A percentile compares a stretch with the other conserved stretches of the same genome.
Conservation (phyloP, 441 rosid species). For the Bruguiera hainesii region DNA sequence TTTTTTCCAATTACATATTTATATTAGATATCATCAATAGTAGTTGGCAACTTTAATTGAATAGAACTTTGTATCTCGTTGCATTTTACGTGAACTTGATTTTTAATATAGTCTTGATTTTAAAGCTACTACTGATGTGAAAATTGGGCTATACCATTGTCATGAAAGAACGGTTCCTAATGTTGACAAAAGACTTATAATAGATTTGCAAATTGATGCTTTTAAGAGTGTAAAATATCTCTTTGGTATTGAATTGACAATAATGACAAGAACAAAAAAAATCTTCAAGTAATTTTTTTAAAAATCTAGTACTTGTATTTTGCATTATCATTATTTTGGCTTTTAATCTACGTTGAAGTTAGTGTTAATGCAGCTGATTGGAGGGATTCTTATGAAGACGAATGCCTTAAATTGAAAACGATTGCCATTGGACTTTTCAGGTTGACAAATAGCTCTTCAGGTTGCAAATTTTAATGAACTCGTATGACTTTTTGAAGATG, state of each 20-base stretch:
- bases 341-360: too few species aligned
- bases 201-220: not conserved
- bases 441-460: slow-evolving; percentile 12
- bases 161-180: not conserved
- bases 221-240: not conserved
- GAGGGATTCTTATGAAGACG: slow-evolving; percentile 18
- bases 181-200: not conserved
- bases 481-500: not conserved
- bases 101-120: not conserved
- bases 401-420: slow-evolving; percentile 15
- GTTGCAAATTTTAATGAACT: not conserved
- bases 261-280: not conserved
- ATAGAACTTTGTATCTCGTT: not conserved
- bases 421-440: slow-evolving; percentile 21
- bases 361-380: not conserved
- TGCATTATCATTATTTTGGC: too few species aligned
- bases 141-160: not conserved
- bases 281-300: too few species aligned
- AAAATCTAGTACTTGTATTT: too few species aligned
- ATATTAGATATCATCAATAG: not conserved
- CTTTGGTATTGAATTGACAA: not conserved
- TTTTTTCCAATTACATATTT: not conserved
- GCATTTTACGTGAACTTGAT: slow-evolving; percentile 1
- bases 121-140: not conserved
- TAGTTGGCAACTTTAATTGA: not conserved